Evolutionary conservation across 768 basidiomycete genomes (phyloP), one percentile per base, ranked within the genome.

Genomic region (Ephemerocybe angulata): DNA sequence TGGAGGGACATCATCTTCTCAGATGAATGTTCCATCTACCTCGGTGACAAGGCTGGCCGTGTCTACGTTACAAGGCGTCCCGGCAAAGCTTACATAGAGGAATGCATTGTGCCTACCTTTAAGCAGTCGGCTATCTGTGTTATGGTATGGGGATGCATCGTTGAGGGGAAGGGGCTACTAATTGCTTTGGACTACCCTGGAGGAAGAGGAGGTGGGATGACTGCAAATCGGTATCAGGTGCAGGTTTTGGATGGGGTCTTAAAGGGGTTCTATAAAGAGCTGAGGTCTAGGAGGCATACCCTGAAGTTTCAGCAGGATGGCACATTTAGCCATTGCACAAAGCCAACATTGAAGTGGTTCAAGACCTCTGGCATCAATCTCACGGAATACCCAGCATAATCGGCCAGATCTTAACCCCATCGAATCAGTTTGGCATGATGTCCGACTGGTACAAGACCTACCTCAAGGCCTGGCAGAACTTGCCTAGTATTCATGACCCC

Each of bases 1-100:
- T 67, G 62, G 65, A 19, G 42, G 15, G 41, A 60, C 27, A 55
- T 67, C 22, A 58, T 57, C 15, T 66, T 60, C 57, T 66, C 66
- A 5, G 66, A 67, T 53, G 52, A 53, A 22, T 53, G 42, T 29
- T 53, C 44, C 33, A 46, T 53, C 27, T 44, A 44, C 30, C 50
- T 66, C 5, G 66, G 55, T 28, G 59, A 63, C 27, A 56, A 54
- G 13, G 44, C 51, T 13, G 54, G 63, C 44, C 47, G 41, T n/a
- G 43, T 63, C 44, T 63, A 55, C 51, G 62, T 67, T n/a, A 67
- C 64, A 19, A 49, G 61, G 27, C 29, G 57, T 3, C 52, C 54
- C 3, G 61, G 58, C 15, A 63, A 67, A 53, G 58, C 57, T 53
- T 53, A 58, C 12, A 12, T 51, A 4, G 58, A 63, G 25, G 59